Evolutionary conservation across 164 flowering plant species (phyloP), one percentile per base, ranked within the genome.

Genomic region (Vitis cinerea): DNA sequence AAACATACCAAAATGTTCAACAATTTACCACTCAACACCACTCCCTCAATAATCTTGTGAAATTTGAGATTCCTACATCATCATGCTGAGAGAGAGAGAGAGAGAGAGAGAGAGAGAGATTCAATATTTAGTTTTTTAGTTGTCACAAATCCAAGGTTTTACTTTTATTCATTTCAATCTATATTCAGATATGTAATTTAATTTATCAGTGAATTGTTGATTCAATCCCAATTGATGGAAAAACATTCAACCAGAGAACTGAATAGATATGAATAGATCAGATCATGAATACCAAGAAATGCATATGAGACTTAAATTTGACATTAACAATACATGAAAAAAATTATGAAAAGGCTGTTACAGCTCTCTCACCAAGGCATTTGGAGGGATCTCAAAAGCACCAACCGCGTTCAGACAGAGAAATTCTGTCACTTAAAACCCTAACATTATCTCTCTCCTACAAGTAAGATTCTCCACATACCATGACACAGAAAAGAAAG

Each of bases 321-420:
- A 65, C 47, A 52, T 15, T n/a, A 6, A 65, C 57, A 65, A 48
- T 52, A 29, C 47, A 65, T 52, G 67, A 37, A 23, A 23, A 23
- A 23, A 23, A 23, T 23, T 23, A 23, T 23, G 27, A 23, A 53
- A 65, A 17, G 44, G 50, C 2, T 23, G n/a, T 49, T 50, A 14
- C 12, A 47, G 67, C 58, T 51, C 57, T 65, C 55, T 65, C 31
- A 44, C 67, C 67, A 65, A 65, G 48, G 47, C 67, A 51, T 47
- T 44, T 51, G 16, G 19, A 27, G n/a, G 48, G 19, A 51, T 65
- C 57, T 29, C 66, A 65, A 65, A 65, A 65, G 67, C 57, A 65
- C 58, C 67, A 51, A 65, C 58, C 44, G 30, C 30, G 47, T 52
- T 8, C 52, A 29, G 49, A 65, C 67, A 49, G 30, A 50, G 19